These are phyloP conservation scores for Leccinum pallidistipes DNA, from an alignment of 1,284 basidiomycete genomes.

Conservation along the genomic window DNA sequence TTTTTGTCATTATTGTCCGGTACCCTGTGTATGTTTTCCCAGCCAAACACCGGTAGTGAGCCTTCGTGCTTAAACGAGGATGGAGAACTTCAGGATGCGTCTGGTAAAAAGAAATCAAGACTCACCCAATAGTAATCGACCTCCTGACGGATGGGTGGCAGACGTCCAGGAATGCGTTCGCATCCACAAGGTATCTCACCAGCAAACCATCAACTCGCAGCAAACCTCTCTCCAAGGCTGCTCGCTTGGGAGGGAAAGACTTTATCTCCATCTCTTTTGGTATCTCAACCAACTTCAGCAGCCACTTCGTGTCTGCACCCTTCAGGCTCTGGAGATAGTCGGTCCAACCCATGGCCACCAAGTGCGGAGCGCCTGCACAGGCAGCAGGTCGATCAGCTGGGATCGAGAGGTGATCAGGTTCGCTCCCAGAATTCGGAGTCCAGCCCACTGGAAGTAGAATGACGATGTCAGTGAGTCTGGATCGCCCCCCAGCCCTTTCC, in stretches of 20 bases:
- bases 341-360: background rate
- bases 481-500: no score
- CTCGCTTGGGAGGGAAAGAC: background rate
- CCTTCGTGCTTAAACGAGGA: background rate
- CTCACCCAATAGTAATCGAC: conserved; percentile 1
- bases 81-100: background rate
- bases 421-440: background rate
- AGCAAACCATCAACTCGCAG: background rate
- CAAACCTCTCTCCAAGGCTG: conserved; percentile 4
- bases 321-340: background rate
- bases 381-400: no score
- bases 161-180: conserved; percentile 5
- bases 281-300: conserved; percentile 1
- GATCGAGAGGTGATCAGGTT: no score
- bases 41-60: conserved; percentile 1
- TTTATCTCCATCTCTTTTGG: background rate
- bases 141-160: conserved; percentile 6
- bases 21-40: background rate
- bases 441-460: background rate
- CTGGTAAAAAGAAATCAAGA: no score
- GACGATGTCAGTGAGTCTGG: no score
- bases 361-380: background rate
- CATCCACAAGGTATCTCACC: background rate
- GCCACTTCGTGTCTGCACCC: background rate
- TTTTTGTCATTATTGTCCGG: background rate